phyloP scores from a whole-genome alignment of 345 rosid species.

The Citrus reticulata region DNA sequence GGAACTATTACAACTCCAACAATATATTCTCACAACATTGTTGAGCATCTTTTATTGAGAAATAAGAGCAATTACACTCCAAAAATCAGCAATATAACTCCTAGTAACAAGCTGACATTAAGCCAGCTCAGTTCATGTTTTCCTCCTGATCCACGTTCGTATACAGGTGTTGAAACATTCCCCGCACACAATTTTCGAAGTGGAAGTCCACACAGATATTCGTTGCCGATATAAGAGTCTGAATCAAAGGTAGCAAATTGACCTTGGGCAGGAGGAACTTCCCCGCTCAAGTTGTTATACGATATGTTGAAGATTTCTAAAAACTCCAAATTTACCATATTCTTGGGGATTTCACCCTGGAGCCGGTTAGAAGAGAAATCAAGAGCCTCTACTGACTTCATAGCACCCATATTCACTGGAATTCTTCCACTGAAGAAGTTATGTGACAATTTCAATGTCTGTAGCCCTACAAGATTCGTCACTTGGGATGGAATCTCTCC shows the following conservation, averaged over 20 bases:
- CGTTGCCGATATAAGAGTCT: background rate
- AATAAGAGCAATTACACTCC: too few species aligned
- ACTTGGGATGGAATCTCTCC: background rate
- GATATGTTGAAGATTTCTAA: accelerated
- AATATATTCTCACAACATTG: too few species aligned
- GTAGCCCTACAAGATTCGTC: background rate
- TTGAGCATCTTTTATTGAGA: too few species aligned
- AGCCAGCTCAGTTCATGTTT: too few species aligned
- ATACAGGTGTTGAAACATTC: too few species aligned
- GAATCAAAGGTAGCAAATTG: background rate
- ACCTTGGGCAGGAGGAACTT: background rate
- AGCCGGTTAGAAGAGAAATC: background rate
- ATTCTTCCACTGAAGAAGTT: background rate
- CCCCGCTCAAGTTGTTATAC: background rate
- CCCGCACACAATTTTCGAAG: too few species aligned
- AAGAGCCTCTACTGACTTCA: background rate
- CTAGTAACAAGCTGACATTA: too few species aligned
- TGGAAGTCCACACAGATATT: background rate
- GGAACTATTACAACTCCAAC: too few species aligned
- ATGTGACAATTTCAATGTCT: background rate
- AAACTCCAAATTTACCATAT: accelerated
- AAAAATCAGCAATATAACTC: too few species aligned
- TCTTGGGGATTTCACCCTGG: background rate
- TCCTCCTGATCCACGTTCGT: too few species aligned
- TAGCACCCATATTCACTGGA: background rate